Base-by-base conservation (phyloP, 202 grass and related monocot species). In the Setaria italica region DNA sequence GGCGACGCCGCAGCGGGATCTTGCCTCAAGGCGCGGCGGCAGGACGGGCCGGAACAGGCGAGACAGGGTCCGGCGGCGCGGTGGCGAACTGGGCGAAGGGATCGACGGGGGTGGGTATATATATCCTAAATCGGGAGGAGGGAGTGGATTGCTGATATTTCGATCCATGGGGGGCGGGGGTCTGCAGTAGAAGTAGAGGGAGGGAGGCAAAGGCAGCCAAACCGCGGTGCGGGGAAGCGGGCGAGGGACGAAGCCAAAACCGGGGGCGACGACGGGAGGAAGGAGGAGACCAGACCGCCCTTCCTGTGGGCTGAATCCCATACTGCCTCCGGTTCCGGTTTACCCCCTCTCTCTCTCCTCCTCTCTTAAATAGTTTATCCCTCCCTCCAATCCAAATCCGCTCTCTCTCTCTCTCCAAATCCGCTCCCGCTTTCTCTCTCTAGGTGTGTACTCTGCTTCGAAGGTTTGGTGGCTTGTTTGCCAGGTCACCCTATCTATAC, bases 261-360 rank as follows among this genome's bases (percentile, higher is more conserved):
- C 79, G 32, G 50, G 85, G 85, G 85, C 85, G 60, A 16, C n/a
- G 34, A 71, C 11, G 29, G 84, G 54, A 83, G 32, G 56, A 21
- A 84, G 58, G 59, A 35, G 20, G 51, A 46, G 41, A 20, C 33
- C 0, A 11, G 13, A 49, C 59, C 42, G 17, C 4, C 10, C 25
- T 80, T 86, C 77, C 69, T 67, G 85, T 86, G 85, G 58, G 84
- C 84, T 35, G 76, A 21, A 14, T 6, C 66, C 76, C 11, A 83
- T 64, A 74, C 70, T 83, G 84, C 66, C 9, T 72, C 84, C 14
- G 76, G 84, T 86, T 86, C 67, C 47, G 32, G 10, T 29, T 6
- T 37, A 33, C 42, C 70, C 70, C 21, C 21, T 15, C 34, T 4
- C 50, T 12, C 29, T 55, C 17, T 34, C 0, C 13, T 5, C 57